phyloP scores from a whole-genome alignment of 345 rosid species.

The Bruguiera parviflora region DNA sequence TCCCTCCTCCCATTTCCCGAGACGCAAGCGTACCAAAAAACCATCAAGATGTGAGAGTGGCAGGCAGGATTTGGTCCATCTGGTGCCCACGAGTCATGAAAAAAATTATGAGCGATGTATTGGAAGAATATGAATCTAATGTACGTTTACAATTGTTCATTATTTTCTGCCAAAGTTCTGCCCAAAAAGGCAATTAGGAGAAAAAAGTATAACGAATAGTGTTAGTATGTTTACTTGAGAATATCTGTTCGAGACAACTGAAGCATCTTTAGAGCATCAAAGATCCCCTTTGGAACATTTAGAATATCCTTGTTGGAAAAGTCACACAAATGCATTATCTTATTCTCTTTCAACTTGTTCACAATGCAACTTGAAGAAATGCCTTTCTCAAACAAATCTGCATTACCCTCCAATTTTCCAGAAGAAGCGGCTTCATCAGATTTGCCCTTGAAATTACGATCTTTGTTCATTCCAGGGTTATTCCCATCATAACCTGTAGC shows the following conservation, averaged over 20 bases:
- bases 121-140: background rate
- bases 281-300: conserved; percentile 46
- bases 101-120: background rate
- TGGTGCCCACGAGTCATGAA: conserved; percentile 18
- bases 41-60: conserved; percentile 61
- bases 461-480: conserved; percentile 17
- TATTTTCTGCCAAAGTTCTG: background rate
- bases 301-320: conserved; percentile 17
- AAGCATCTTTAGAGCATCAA: conserved; percentile 56
- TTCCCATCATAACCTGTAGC: conserved; percentile 8
- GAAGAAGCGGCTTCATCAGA: conserved; percentile 21
- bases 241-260: conserved; percentile 65
- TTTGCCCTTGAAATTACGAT: conserved; percentile 11
- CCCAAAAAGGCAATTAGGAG: background rate
- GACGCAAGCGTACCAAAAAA: conserved; percentile 69
- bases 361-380: conserved; percentile 40
- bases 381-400: conserved; percentile 11
- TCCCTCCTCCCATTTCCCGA: conserved; percentile 76
- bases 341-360: conserved; percentile 28
- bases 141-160: background rate
- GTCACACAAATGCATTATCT: conserved; percentile 14
- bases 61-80: conserved; percentile 56
- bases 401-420: conserved; percentile 13
- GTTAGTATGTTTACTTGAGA: conserved; percentile 50
- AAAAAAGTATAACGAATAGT: background rate